Base-by-base conservation (phyloP, 1,284 basidiomycete species). In the Cutaneotrichosporon sp. region DNA sequence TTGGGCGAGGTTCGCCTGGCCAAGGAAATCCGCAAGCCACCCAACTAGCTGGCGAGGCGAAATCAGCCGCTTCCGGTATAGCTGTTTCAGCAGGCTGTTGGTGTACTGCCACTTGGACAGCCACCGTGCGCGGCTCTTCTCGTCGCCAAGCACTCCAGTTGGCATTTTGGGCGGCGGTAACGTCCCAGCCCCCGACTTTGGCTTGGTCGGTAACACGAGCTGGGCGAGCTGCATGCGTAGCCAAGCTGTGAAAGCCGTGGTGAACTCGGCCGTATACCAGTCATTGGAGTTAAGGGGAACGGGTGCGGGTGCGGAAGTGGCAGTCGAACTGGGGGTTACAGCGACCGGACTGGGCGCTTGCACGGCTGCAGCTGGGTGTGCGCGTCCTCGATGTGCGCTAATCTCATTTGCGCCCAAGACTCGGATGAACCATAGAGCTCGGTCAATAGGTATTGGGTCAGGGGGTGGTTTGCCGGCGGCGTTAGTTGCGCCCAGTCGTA, bases 341-440 rank as follows among this genome's bases (percentile, higher is more conserved):
- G 67, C 67, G 20, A 61, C 63, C 7, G 68, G 65, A 8, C 66
- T 64, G 14, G 66, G 61, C 0, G 63, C 64, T 52, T 62, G 53
- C 20, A 68, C 64, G 16, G 56, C 47, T 0, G 51, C 42, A 6
- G 57, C 56, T 14, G 68, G 66, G 46, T 67, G 67, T 4, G 64
- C 58, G 39, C 70, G 55, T n/a, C 64, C 59, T 26, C 68, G 83
- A 44, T 86, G 83, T 81, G 80, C 57, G 65, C 90, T 87, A 35
- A 91, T 91, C 72, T 98, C 94, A 63, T 91, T 92, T 1, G 88
- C 89, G n/a, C 94, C 96, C 49, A 94, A 84, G 1, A 93, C 88
- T 12, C 92, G 82, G 26, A 97, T 81, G 70, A 96, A 92, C 96
- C 96, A 99, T 3, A 96, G 81, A 0, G 96, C 96, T 24, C 96